Evolutionary conservation across 352 stramenopile genomes (phyloP).

Genomic region (Pythium brachiatum): DNA sequence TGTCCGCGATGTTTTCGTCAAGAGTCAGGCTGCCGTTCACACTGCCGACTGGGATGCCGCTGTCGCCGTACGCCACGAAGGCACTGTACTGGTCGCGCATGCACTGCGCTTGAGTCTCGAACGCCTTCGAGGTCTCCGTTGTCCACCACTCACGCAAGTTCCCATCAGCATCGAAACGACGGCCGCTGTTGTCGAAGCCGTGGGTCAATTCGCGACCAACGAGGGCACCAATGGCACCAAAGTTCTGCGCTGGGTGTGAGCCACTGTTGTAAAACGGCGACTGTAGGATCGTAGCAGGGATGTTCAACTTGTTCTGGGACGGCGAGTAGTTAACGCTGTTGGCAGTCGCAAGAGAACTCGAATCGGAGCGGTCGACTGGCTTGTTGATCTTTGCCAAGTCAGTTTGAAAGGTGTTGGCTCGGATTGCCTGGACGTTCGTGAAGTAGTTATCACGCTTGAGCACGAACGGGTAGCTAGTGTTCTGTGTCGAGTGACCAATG

Average conservation of each 20-base stretch:
- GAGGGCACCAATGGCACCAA: constrained; percentile 88
- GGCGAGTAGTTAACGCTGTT: constrained; percentile 85
- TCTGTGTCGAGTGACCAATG: constrained; percentile 43
- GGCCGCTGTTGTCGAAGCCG: constrained; percentile 90
- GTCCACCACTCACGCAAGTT: constrained; percentile 93
- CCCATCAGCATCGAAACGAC: constrained; percentile 79
- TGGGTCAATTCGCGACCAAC: constrained; percentile 94
- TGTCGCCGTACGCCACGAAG: constrained; percentile 28
- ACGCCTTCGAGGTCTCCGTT: constrained; percentile 62
- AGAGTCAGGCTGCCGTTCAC: constrained; percentile 67
- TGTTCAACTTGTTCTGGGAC: constrained; percentile 88
- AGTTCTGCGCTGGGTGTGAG: constrained; percentile 85
- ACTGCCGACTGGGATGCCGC: constrained; percentile 33
- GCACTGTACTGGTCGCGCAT: constrained; percentile 48
- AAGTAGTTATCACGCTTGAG: constrained; percentile 40
- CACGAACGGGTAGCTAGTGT: constrained; percentile 31
- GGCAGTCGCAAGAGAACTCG: constrained; percentile 85
- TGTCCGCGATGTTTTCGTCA: constrained; percentile 78
- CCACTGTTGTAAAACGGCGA: constrained; percentile 87
- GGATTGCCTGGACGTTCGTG: constrained; percentile 42
- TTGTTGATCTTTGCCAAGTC: constrained; percentile 28
- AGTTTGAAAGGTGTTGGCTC: constrained; percentile 25
- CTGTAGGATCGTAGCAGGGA: constrained; percentile 93
- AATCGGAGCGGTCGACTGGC: constrained; percentile 52
- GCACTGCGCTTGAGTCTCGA: constrained; percentile 51